Percentiles rank a stretch among this genome's conserved stretches.
Conservation (phyloP, 805 yeast species). For the Metschnikowia corniflorae region DNA sequence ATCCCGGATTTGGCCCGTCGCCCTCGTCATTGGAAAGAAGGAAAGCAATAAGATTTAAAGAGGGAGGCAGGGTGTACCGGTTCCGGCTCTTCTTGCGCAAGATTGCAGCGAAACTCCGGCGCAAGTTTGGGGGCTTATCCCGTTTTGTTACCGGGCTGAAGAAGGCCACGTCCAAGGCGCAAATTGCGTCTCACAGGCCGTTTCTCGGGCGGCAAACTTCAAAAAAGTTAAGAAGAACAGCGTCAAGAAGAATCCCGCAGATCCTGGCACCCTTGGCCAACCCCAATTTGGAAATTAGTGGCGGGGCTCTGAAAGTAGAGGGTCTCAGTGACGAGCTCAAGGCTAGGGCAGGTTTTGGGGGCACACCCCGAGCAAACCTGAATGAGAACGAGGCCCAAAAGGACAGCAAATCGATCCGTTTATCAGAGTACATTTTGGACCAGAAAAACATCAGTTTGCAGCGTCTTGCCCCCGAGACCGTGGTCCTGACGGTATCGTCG, state of each 20-base stretch:
- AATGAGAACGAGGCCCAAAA: background rate
- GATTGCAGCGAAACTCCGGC: conserved; percentile 21
- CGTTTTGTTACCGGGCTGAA: conserved; percentile 12
- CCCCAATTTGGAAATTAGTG: conserved; percentile 26
- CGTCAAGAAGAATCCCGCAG: background rate
- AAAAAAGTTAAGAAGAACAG: background rate
- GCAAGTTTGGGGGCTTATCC: conserved; percentile 15
- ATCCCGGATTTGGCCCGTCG: background rate
- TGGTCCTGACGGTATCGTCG: conserved; percentile 7
- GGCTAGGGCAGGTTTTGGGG: conserved; percentile 15
- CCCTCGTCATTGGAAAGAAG: conserved; percentile 19
- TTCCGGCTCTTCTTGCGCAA: conserved; percentile 16
- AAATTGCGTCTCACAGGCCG: conserved; percentile 3
- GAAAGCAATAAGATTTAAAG: conserved; percentile 33
- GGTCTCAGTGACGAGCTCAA: conserved; percentile 14
- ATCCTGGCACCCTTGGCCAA: conserved; percentile 34
- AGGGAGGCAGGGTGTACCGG: conserved; percentile 33
- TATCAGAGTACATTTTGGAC: conserved; percentile 13
- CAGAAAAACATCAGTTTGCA: conserved; percentile 13
- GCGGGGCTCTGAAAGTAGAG: conserved; percentile 26
- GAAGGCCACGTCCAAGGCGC: conserved; percentile 11
- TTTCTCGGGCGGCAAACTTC: conserved; percentile 2
- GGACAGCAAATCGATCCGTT: background rate
- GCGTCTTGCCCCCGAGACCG: conserved; percentile 4
- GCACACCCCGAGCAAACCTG: background rate